Evolutionary conservation across 2,329 filamentous ascomycete species (phyloP), one percentile per base, ranked within the genome.

Genomic region (Nigrospora sphaerica): DNA sequence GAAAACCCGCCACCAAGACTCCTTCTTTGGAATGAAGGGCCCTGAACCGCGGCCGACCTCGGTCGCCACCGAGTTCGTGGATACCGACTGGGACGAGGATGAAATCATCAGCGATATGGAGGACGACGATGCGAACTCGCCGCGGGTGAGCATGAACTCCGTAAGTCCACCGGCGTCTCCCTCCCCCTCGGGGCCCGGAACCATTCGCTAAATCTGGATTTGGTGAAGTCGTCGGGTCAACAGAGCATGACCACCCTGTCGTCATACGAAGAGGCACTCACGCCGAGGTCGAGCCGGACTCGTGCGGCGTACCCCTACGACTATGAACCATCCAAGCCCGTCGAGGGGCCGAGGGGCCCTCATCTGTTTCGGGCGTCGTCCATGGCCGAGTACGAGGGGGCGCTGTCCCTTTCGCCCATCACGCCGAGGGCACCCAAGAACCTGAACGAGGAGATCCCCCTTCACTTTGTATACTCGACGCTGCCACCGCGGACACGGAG

Each of bases 211-310:
- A 12, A 7, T 3, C 28, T 16, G 7, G 7, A 6, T 7, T 9
- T 10, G 23, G 6, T 28, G 23, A 28, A 28, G 23, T 28, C 23
- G 86, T 75, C 79, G 51, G 78, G 76, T 56, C 79, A 86, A 58
- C 81, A 80, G 49, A 95, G 88, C 70, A 81, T 91, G 61, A 92
- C 88, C 3, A 95, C 91, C 2, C 74, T 93, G 34, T 95, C 90
- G 7, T 92, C 88, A 1, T 90, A 86, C 58, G 89, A 95, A 59
- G 90, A 95, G 62, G 77, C 83, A 4, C 80, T 81, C 31, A 95
- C 91, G 23, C 91, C 91, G 16, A 78, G 80, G 51, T 85, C 85
- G 39, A 77, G 71, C 56, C 75, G 75, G 54, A 74, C 78, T 52
- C 76, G 80, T 50, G 75, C 74, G 51, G 72, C 73, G 28, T 88